Conservation (phyloP, 2,329 filamentous ascomycete genomes). For the Lasiodiplodia hormozganensis region DNA sequence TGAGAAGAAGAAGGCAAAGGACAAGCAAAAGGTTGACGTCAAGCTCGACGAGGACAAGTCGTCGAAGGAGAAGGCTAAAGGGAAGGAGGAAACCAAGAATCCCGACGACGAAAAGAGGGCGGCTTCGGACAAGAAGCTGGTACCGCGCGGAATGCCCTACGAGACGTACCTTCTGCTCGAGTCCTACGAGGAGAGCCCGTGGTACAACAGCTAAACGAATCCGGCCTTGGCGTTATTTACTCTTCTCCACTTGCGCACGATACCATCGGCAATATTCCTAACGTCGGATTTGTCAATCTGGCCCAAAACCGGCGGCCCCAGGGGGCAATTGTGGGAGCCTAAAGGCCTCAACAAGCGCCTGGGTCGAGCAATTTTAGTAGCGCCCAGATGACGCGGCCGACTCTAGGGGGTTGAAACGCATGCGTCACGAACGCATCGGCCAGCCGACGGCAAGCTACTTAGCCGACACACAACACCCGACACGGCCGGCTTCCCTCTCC, state of each 20-base stretch:
- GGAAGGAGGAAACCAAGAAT: conserved; percentile 7
- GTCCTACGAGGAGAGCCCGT: conserved; percentile 28
- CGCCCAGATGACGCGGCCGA: conserved; percentile 23
- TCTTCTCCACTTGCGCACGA: conserved; percentile 10
- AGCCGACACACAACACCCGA: conserved; percentile 5
- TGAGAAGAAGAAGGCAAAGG: conserved; percentile 25
- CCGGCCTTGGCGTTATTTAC: background rate
- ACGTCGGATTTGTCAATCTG: conserved; percentile 1
- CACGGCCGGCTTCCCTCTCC: background rate
- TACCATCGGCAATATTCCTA: conserved; percentile 14
- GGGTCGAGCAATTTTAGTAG: background rate
- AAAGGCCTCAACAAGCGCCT: background rate
- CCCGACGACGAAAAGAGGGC: conserved; percentile 24
- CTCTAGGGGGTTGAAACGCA: background rate
- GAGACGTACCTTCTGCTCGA: conserved; percentile 27
- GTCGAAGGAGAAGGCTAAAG: conserved; percentile 13
- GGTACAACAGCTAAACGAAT: conserved; percentile 27
- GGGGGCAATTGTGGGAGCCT: background rate
- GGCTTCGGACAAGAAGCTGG: conserved; percentile 9
- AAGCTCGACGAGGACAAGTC: conserved; percentile 25
- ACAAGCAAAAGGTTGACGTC: conserved; percentile 17
- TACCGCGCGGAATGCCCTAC: conserved; percentile 29
- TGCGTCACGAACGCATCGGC: conserved; percentile 4
- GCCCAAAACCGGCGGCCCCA: conserved; percentile 6
- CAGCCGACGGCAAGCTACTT: background rate